phyloP scores from a whole-genome alignment of 2,329 filamentous ascomycete species.

The Fusarium euwallaceae region DNA sequence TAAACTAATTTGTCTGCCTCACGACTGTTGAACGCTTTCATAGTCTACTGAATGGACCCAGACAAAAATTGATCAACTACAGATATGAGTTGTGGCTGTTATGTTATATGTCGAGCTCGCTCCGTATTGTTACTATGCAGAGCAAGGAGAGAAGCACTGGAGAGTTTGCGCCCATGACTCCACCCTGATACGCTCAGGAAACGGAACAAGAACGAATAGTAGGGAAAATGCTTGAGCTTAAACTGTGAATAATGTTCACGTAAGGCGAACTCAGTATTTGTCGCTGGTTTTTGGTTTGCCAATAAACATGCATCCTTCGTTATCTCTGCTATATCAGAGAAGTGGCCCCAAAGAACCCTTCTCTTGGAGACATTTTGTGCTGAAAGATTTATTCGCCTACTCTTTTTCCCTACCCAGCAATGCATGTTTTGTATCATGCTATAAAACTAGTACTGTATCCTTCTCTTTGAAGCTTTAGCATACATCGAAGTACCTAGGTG shows the following conservation, averaged over 20 bases:
- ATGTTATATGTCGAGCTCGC: neutral
- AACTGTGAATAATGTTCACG: neutral
- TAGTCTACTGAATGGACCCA: neutral
- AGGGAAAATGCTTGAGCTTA: neutral
- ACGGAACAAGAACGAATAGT: neutral
- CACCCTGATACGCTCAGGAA: neutral
- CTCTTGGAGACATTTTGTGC: neutral
- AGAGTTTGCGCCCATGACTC: too few relatives aligned
- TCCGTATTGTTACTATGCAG: too few relatives aligned
- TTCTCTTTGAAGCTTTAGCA: neutral
- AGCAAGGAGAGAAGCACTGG: too few relatives aligned
- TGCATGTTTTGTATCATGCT: neutral
- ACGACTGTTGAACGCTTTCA: neutral
- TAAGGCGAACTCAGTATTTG: neutral
- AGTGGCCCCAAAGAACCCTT: neutral
- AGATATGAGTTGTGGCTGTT: neutral
- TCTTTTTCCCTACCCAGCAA: neutral
- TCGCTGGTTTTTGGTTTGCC: neutral
- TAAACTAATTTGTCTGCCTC: neutral
- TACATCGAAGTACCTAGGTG: neutral
- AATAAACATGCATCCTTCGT: neutral
- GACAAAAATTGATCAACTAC: neutral
- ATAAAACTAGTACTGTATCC: neutral
- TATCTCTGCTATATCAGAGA: neutral
- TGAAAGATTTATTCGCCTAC: neutral